Evolutionary conservation across 2,329 filamentous ascomycete genomes (phyloP).

Genomic region (Trichophyton schoenleinii): DNA sequence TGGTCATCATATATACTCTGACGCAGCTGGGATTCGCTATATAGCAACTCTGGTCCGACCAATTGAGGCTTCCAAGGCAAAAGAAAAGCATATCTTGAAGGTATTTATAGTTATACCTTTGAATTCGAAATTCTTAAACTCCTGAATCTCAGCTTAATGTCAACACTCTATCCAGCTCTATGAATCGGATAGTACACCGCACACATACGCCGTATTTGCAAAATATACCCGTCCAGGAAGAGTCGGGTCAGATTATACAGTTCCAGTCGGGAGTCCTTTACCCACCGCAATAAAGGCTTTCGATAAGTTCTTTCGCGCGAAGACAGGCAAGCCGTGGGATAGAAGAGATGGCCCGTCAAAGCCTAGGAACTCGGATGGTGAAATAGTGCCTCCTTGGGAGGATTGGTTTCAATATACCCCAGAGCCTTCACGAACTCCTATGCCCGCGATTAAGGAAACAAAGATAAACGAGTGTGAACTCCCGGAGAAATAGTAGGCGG

Average conservation of each 20-base stretch:
- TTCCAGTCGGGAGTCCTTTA: slow-evolving; percentile 21
- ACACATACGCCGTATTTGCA: slow-evolving; percentile 49
- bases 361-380: slow-evolving; percentile 17
- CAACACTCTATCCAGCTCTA: slow-evolving; percentile 44
- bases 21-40: slow-evolving; percentile 51
- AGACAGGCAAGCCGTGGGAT: slow-evolving; percentile 50
- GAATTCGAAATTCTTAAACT: neutral
- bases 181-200: slow-evolving; percentile 47
- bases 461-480: neutral
- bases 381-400: slow-evolving; percentile 17
- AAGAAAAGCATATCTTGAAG: slow-evolving; percentile 48
- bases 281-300: slow-evolving; percentile 40
- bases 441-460: neutral
- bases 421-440: neutral
- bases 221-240: slow-evolving; percentile 31
- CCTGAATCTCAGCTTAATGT: slow-evolving; percentile 5
- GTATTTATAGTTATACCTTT: slow-evolving; percentile 26
- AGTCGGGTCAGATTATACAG: slow-evolving; percentile 23
- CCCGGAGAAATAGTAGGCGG: neutral
- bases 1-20: slow-evolving; percentile 53
- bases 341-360: slow-evolving; percentile 21
- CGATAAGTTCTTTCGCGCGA: slow-evolving; percentile 43
- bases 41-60: slow-evolving; percentile 47
- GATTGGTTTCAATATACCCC: slow-evolving; percentile 24
- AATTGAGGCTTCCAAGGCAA: slow-evolving; percentile 36